Evolutionary conservation across 2,329 filamentous ascomycete species (phyloP), one percentile per base, ranked within the genome.

Genomic region (Aspergillus thermomutatus): DNA sequence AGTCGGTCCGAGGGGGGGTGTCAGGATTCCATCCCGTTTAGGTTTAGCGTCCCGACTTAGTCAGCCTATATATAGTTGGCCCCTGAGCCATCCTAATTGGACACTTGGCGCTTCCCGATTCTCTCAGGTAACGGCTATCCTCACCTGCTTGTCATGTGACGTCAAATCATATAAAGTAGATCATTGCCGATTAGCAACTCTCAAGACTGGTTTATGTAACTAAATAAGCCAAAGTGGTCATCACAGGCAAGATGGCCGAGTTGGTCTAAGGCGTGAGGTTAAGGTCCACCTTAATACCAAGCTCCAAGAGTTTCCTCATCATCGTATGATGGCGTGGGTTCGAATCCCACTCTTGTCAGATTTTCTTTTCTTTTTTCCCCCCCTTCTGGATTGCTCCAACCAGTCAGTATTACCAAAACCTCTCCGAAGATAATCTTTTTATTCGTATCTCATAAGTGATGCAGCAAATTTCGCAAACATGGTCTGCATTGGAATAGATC

Each of bases 241-340:
- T 46, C 2, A 0, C 10, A 46, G 67, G 67, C 65, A 69, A 69
- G 67, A 69, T 69, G 67, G 67, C 67, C 67, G 67, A 69, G 67
- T 66, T 68, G 67, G 67, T 69, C 67, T 58, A 69, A 67, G 67
- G 67, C 67, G 67, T 64, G 61, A 64, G 66, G 66, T 69, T 69
- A 65, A 69, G 66, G 66, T 64, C 4, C 23, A 46, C 43, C 43
- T 46, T 46, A 46, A 56, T 47, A 53, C 31, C 49, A 56, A 34
- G 37, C 43, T 46, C 43, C 8, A 1, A 0, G 43, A 46, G 43
- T 46, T 46, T 46, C 43, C 43, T 46, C 43, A 46, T 46, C 43
- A 26, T 46, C 43, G 43, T 46, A 25, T 17, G 43, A 46, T 26
- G 43, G 43, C 43, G 43, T 46, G 43, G 43, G 43, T 46, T 46